phyloP scores from a whole-genome alignment of 768 basidiomycete species.

The Artomyces pyxidatus region DNA sequence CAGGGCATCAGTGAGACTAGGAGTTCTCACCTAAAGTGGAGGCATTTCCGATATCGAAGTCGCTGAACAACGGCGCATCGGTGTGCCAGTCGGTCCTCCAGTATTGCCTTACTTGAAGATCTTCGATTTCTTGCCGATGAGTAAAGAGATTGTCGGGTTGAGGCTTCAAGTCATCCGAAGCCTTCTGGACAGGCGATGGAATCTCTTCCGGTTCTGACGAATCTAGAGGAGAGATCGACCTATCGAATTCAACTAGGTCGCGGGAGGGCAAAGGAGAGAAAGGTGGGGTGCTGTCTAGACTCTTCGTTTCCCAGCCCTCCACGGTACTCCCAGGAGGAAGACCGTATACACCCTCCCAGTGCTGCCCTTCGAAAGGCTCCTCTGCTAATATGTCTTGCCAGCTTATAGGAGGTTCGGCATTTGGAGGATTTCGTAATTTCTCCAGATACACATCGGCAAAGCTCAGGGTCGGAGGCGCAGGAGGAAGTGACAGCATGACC shows the following conservation, averaged over 20 bases:
- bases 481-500: constrained; percentile 51
- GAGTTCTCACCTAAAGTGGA: constrained; percentile 65
- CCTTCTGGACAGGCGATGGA: neutral
- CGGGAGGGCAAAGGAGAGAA: constrained; percentile 47
- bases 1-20: too few species aligned
- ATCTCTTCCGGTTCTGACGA: constrained; percentile 5
- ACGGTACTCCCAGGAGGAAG: constrained; percentile 39
- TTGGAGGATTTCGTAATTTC: constrained; percentile 34
- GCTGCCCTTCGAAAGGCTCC: constrained; percentile 80
- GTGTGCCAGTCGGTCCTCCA: constrained; percentile 64
- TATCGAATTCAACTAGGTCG: constrained; percentile 5
- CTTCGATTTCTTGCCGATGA: constrained; percentile 52
- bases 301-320: constrained; percentile 36
- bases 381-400: constrained; percentile 78
- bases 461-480: constrained; percentile 38
- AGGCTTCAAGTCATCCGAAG: neutral
- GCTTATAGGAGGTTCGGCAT: constrained; percentile 37
- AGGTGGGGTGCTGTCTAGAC: constrained; percentile 55
- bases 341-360: constrained; percentile 73
- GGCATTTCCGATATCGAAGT: constrained; percentile 60
- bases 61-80: constrained; percentile 31
- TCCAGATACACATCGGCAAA: constrained; percentile 50
- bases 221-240: constrained; percentile 16
- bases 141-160: constrained; percentile 21
- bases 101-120: constrained; percentile 56